A percentile compares a stretch with the other conserved stretches of the same genome.
Conservation (phyloP, 371 early-diverging fungal species). For the Lichtheimia hyalospora region DNA sequence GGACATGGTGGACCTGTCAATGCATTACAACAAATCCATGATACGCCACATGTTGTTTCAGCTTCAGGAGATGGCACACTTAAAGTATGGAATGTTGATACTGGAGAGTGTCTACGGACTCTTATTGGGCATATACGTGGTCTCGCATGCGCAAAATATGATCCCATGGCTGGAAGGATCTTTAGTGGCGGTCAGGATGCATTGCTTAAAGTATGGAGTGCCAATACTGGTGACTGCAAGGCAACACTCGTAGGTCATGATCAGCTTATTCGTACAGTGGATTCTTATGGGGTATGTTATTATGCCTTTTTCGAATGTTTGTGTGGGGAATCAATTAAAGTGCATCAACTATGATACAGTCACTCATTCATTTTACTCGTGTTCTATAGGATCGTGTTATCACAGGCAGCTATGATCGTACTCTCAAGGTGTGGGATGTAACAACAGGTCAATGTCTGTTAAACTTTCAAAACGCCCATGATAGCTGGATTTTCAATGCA, state of each 20-base stretch:
- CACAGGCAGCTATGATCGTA: constrained; percentile 83
- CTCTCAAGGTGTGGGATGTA: constrained; percentile 92
- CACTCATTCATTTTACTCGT: not conserved
- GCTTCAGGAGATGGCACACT: constrained; percentile 88
- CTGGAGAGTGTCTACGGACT: constrained; percentile 64
- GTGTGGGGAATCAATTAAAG: not conserved
- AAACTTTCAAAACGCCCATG: constrained; percentile 74
- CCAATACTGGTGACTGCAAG: constrained; percentile 74
- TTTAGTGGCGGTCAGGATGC: constrained; percentile 92
- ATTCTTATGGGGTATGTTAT: constrained; percentile 62
- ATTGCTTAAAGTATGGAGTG: constrained; percentile 93
- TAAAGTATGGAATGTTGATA: constrained; percentile 83
- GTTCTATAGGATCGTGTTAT: constrained; percentile 37
- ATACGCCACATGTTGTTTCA: constrained; percentile 62
- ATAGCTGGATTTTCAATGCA: constrained; percentile 93
- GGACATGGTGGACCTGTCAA: constrained; percentile 92
- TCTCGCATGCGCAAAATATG: constrained; percentile 90
- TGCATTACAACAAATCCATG: constrained; percentile 70
- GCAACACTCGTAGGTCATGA: constrained; percentile 82
- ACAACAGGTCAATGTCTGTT: constrained; percentile 40
- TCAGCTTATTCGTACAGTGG: constrained; percentile 91
- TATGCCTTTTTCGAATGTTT: constrained; percentile 14
- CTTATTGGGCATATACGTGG: constrained; percentile 81
- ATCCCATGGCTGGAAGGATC: constrained; percentile 65
- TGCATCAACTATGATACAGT: not conserved